These are phyloP conservation scores for Candida wancherniae DNA, from an alignment of 805 yeast species.

Conservation along the genomic window DNA sequence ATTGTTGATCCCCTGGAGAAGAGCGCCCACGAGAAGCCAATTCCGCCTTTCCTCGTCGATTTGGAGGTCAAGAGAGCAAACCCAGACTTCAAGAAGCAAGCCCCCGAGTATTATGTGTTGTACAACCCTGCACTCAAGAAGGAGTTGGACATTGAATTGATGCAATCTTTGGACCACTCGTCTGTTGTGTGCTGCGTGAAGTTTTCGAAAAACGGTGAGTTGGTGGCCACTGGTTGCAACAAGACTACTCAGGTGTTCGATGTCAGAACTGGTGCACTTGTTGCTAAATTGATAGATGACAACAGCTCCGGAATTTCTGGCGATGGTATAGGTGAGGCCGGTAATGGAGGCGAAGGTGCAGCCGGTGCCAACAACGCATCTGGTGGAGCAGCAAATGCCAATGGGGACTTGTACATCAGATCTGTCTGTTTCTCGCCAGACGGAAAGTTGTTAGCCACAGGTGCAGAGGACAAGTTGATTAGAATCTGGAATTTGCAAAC, in stretches of 20 bases:
- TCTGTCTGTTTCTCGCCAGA: slow-evolving; percentile 97
- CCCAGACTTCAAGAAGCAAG: slow-evolving; percentile 74
- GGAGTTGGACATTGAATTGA: slow-evolving; percentile 76
- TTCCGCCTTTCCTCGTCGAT: slow-evolving; percentile 76
- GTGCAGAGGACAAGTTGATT: slow-evolving; percentile 84
- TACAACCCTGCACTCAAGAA: slow-evolving; percentile 77
- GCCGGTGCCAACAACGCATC: slow-evolving; percentile 25
- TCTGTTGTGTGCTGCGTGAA: slow-evolving; percentile 97
- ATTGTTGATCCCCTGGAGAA: slow-evolving; percentile 40
- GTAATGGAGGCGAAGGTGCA: slow-evolving; percentile 33
- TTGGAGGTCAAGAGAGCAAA: slow-evolving; percentile 75
- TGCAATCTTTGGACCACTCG: slow-evolving; percentile 85
- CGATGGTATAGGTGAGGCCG: slow-evolving; percentile 24
- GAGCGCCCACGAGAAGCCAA: slow-evolving; percentile 61
- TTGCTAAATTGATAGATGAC: slow-evolving; percentile 84
- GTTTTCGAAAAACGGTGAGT: slow-evolving; percentile 86
- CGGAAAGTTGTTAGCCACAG: slow-evolving; percentile 86
- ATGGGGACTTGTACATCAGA: slow-evolving; percentile 86
- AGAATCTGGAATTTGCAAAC: slow-evolving; percentile 94
- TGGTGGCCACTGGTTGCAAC: slow-evolving; percentile 94
- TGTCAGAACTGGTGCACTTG: slow-evolving; percentile 85
- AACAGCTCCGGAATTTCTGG: slow-evolving; percentile 23
- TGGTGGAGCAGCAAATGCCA: slow-evolving; percentile 58
- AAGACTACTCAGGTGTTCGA: slow-evolving; percentile 91
- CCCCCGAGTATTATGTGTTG: slow-evolving; percentile 78